Base-by-base conservation (phyloP, 2,329 filamentous ascomycete genomes). In the Monosporascus sp. region DNA sequence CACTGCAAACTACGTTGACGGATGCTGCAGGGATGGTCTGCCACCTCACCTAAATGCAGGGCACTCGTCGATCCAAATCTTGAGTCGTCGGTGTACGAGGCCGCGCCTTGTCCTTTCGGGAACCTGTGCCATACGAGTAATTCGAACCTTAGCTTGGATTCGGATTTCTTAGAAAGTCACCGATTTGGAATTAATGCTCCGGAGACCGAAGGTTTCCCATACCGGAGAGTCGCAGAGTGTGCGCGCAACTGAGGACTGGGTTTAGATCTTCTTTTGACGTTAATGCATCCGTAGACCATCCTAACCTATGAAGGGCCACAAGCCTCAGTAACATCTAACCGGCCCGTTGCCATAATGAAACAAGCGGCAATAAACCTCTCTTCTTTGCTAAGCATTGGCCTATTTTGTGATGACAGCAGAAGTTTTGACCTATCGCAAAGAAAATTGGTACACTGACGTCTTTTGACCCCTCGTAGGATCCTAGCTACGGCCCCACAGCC, bases 171-270 rank as follows among this genome's bases (percentile, higher is more conserved):
- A 4, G 49, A 63, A 22, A 61, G 55, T 14, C 17, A 22, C 48
- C 0, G 48, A 65, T 20, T 28, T 3, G 63, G 62, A 1, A 49
- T 65, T 8, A 65, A 63, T 35, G 50, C 54, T 2, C 59, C 56
- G 1, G 17, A 18, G 6, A n/a, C 60, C 1, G 52, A 64, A 18
- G 48, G 60, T 9, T 49, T 62, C 17, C 22, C 22, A 2, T 51
- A 49, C 28, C 35, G 51, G 18, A 46, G 24, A n/a, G 26, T 41
- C 6, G 18, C 49, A 24, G 40, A 51, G 7, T 58, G 53, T 37
- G 51, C 55, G 15, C 55, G 15, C 55, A 51, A 1, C 24, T 54
- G 11, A 31, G 14, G 17, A 38, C 51, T 20, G 53, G 51, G 3
- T 52, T 46, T 22, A 51, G 5, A 8, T 9, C 14, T 14, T 7